Base-by-base conservation (phyloP, 768 basidiomycete species). In the Naematelia encephala region DNA sequence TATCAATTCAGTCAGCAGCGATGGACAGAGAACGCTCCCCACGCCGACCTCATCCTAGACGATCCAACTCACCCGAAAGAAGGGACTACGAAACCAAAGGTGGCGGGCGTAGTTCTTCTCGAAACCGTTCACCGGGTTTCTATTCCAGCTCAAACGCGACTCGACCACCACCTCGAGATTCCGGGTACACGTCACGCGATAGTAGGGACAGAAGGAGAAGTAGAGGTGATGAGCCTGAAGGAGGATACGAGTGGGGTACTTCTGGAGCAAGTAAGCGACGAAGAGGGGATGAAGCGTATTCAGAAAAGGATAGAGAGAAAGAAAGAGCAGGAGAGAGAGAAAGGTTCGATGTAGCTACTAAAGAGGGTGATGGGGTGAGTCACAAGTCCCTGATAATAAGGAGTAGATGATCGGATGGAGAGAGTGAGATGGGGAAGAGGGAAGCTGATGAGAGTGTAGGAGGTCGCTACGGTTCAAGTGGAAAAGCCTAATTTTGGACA, bases 401-500 rank as follows among this genome's bases (percentile, higher is more conserved):
- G 51, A 26, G 34, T 28, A 10, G 5, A 50, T 52, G 10, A 56
- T 51, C 26, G 52, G 19, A 8, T 47, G 8, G 46, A 11, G 46
- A 21, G n/a, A 26, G 46, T 43, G 39, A 43, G 25, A 26, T 8
- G 46, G 42, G 43, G 46, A 11, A 13, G 28, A 12, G 39, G 30
- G 30, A 58, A 54, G 30, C 55, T 56, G 55, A 56, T 29, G 49
- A 23, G 51, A 11, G 12, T 26, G 51, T 52, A 69, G 39, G 79
- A 80, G 47, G 82, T 83, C 68, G 59, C 64, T n/a, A 52, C 53
- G 3, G 59, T 63, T 43, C 70, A 75, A 59, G 88, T 88, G 70
- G 79, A 84, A 4, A 91, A 94, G 79, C 93, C 96, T 10, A 93
- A 96, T 73, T 97, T 94, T 74, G 83, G 80, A 14, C 83, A 84